These are phyloP conservation scores for Tylopilus sp. DNA, from an alignment of 768 basidiomycete species.

Conservation along the genomic window DNA sequence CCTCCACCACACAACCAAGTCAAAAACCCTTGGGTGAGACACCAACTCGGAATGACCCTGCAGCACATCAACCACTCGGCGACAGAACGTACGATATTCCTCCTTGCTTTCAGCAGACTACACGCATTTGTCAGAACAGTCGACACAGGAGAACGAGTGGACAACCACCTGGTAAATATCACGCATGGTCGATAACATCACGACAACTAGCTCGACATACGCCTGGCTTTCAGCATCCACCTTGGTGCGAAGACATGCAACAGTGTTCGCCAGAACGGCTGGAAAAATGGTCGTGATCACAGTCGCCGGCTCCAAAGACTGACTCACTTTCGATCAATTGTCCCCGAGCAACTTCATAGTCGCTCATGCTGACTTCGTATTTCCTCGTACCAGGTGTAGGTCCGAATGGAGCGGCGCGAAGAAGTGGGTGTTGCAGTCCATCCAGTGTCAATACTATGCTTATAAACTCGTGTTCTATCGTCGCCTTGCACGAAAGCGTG, in stretches of 20 bases:
- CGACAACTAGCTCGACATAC: constrained; percentile 40
- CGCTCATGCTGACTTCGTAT: constrained; percentile 29
- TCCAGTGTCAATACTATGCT: constrained; percentile 58
- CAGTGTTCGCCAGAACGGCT: constrained; percentile 49
- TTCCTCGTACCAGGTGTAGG: constrained; percentile 19
- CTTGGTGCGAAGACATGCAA: constrained; percentile 33
- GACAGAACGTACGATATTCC: constrained; percentile 36
- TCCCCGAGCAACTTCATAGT: constrained; percentile 34
- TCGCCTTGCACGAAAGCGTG: constrained; percentile 44
- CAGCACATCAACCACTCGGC: constrained; percentile 28
- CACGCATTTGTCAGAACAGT: constrained; percentile 6
- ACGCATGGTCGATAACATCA: constrained; percentile 52
- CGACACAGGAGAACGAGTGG: background rate
- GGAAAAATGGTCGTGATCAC: constrained; percentile 9
- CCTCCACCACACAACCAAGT: constrained; percentile 32
- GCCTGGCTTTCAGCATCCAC: constrained; percentile 34
- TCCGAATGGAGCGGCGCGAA: constrained; percentile 34
- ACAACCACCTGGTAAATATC: constrained; percentile 41
- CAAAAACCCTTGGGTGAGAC: constrained; percentile 30
- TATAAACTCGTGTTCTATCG: constrained; percentile 58
- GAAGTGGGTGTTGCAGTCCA: constrained; percentile 49
- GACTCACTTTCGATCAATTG: constrained; percentile 38
- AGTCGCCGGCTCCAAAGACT: constrained; percentile 2
- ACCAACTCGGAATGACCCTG: constrained; percentile 31
- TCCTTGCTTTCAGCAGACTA: constrained; percentile 18